Conservation (phyloP, 306 rosid species). For the Trifolium subterraneum region DNA sequence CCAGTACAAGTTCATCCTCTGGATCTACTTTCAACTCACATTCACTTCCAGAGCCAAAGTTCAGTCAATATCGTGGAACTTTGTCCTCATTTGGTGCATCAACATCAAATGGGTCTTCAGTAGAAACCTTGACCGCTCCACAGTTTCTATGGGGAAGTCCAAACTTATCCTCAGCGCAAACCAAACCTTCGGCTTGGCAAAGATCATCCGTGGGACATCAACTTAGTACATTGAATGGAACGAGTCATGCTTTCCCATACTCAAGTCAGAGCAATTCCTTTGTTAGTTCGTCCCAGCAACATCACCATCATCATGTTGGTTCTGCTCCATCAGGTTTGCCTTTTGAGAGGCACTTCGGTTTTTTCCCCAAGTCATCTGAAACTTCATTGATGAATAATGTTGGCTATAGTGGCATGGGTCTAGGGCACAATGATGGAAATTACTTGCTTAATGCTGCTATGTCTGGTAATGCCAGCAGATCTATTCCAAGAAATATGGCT, state of each 20-base stretch:
- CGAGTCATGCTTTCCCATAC: constrained; percentile 70
- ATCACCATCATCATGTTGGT: constrained; percentile 76
- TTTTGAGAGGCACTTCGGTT: constrained; percentile 88
- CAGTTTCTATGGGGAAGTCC: constrained; percentile 99
- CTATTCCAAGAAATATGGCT: constrained; percentile 67
- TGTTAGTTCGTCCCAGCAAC: constrained; percentile 64
- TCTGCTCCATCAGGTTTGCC: constrained; percentile 97
- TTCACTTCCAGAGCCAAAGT: constrained; percentile 80
- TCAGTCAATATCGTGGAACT: constrained; percentile 68
- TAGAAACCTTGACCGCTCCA: constrained; percentile 92
- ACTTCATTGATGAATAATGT: constrained; percentile 71
- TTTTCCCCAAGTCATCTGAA: constrained; percentile 85
- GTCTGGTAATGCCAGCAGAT: constrained; percentile 58
- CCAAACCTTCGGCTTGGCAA: constrained; percentile 79
- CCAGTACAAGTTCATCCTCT: constrained; percentile 50
- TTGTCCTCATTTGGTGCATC: constrained; percentile 62
- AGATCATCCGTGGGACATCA: constrained; percentile 70
- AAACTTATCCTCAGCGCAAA: constrained; percentile 60
- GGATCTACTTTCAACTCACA: constrained; percentile 68
- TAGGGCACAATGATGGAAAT: constrained; percentile 72
- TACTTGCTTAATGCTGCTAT: constrained; percentile 68
- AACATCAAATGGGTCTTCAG: constrained; percentile 70
- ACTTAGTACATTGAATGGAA: constrained; percentile 71
- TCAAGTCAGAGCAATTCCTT: constrained; percentile 67
- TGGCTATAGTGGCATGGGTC: constrained; percentile 68